These are phyloP conservation scores for Viola odorata DNA, from an alignment of 345 rosid genomes.

Conservation along the genomic window DNA sequence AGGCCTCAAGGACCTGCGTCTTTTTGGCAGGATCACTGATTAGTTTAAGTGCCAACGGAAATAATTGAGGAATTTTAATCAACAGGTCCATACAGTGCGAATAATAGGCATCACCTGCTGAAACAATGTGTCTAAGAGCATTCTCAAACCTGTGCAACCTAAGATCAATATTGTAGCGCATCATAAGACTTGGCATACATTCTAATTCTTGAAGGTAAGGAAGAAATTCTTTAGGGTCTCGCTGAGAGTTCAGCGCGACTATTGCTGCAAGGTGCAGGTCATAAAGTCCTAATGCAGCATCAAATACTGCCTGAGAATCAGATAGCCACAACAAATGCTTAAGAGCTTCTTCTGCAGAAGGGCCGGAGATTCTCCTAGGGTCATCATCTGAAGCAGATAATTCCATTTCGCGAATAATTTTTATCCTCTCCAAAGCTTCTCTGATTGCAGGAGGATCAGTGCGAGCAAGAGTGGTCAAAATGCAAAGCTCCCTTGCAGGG, in stretches of 20 bases:
- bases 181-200: conserved; percentile 53
- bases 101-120: conserved; percentile 68
- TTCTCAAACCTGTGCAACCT: conserved; percentile 69
- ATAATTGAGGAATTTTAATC: conserved; percentile 74
- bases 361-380: conserved; percentile 45
- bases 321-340: conserved; percentile 94
- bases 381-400: conserved; percentile 53
- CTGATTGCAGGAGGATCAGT: conserved; percentile 88
- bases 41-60: conserved; percentile 71
- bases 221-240: conserved; percentile 95
- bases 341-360: conserved; percentile 92
- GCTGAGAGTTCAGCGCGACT: conserved; percentile 91
- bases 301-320: conserved; percentile 86
- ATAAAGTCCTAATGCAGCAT: conserved; percentile 92
- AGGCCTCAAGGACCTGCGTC: conserved; percentile 70
- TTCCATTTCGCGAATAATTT: conserved; percentile 82
- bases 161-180: conserved; percentile 83
- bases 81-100: conserved; percentile 69
- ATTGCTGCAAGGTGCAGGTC: conserved; percentile 97
- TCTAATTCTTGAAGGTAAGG: conserved; percentile 90
- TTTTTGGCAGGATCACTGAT: conserved; percentile 55
- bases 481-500: conserved; percentile 90
- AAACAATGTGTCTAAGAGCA: conserved; percentile 80
- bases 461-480: conserved; percentile 86
- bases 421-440: conserved; percentile 83